Evolutionary conservation across 805 yeast genomes (phyloP).

Genomic region (Saturnispora gosingensis): DNA sequence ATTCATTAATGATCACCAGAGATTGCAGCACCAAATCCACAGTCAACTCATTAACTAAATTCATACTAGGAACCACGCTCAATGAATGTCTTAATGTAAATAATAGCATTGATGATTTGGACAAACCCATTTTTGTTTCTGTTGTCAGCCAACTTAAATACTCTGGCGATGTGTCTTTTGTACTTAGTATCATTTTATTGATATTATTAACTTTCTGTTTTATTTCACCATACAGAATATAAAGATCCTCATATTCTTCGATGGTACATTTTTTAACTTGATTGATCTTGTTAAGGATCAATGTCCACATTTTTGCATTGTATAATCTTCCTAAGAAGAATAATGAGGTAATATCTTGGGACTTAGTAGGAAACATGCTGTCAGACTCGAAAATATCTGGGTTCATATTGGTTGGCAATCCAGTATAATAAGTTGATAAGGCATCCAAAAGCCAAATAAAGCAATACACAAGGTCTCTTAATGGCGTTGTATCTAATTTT

Average conservation of each 20-base stretch:
- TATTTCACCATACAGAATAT: constrained; percentile 7
- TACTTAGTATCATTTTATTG: constrained; percentile 6
- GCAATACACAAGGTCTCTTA: constrained; percentile 16
- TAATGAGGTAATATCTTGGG: constrained; percentile 10
- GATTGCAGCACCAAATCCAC: constrained; percentile 16
- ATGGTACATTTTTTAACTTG: constrained; percentile 11
- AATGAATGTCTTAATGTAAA: constrained; percentile 12
- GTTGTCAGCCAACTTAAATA: constrained; percentile 14
- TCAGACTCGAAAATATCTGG: constrained; percentile 14
- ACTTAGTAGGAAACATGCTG: constrained; percentile 10
- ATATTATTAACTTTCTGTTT: constrained; percentile 9
- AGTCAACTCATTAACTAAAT: constrained; percentile 7
- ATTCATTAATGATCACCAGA: constrained; percentile 18
- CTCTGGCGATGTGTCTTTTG: background rate
- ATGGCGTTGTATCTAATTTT: constrained; percentile 8
- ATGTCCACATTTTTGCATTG: constrained; percentile 14
- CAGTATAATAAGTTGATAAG: constrained; percentile 17
- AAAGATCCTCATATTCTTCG: constrained; percentile 7
- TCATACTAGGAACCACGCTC: background rate
- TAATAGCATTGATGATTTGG: constrained; percentile 16
- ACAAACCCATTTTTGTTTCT: constrained; percentile 16
- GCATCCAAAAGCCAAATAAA: constrained; percentile 18
- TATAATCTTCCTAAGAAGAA: constrained; percentile 14
- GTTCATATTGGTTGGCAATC: constrained; percentile 17
- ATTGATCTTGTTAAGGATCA: constrained; percentile 14